Evolutionary conservation across 2,329 filamentous ascomycete genomes (phyloP).

Genomic region (Ophiostoma pallidulum): DNA sequence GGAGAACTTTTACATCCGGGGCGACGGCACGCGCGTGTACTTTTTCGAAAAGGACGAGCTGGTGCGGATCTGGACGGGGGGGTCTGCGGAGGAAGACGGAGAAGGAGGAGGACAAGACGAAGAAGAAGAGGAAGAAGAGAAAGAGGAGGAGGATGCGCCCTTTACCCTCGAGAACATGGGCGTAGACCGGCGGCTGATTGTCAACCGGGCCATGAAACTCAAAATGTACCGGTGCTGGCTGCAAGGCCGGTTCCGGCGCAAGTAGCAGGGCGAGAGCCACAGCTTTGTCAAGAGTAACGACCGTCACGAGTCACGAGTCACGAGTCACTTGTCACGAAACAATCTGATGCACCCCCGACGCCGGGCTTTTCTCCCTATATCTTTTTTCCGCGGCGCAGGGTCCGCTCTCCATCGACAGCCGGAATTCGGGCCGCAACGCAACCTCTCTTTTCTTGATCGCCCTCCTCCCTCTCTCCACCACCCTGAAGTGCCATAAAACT

Average conservation of each 20-base stretch:
- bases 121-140: background rate
- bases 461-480: too few species aligned
- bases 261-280: constrained; percentile 26
- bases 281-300: background rate
- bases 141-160: constrained; percentile 19
- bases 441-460: too few species aligned
- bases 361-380: too few species aligned
- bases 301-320: background rate
- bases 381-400: too few species aligned
- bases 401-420: too few species aligned
- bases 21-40: constrained; percentile 92
- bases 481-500: too few species aligned
- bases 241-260: constrained; percentile 71
- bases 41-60: constrained; percentile 91
- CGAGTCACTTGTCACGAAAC: too few species aligned
- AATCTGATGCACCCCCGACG: too few species aligned
- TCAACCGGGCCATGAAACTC: constrained; percentile 80
- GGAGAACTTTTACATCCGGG: constrained; percentile 95
- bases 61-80: constrained; percentile 62
- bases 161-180: constrained; percentile 74
- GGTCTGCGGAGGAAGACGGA: background rate
- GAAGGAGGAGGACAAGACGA: constrained; percentile 13
- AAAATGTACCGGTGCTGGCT: constrained; percentile 99
- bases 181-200: constrained; percentile 77
- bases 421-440: too few species aligned